Conservation (phyloP, 805 yeast species). For the Saturnispora zaruensis region DNA sequence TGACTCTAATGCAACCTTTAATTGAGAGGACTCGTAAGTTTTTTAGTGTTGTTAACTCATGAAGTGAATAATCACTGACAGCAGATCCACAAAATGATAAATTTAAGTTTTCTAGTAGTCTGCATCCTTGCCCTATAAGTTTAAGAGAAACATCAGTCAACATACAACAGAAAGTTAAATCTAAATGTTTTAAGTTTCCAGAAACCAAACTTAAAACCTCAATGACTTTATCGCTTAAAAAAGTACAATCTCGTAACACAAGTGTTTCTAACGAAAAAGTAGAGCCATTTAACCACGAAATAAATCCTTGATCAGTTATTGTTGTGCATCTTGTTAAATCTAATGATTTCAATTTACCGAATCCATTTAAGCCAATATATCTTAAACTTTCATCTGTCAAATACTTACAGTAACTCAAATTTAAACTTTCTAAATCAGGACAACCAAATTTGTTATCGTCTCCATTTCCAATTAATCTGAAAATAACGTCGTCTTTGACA, state of each 20-base stretch:
- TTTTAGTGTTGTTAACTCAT: slow-evolving; percentile 49
- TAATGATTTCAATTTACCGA: slow-evolving; percentile 39
- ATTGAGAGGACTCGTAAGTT: slow-evolving; percentile 41
- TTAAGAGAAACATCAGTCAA: slow-evolving; percentile 62
- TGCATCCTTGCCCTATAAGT: slow-evolving; percentile 59
- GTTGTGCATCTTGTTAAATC: slow-evolving; percentile 70
- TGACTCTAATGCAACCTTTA: slow-evolving; percentile 68
- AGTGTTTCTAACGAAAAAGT: slow-evolving; percentile 47
- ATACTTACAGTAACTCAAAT: slow-evolving; percentile 68
- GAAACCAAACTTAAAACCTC: slow-evolving; percentile 55
- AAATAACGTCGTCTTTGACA: slow-evolving; percentile 63
- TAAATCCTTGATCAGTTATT: slow-evolving; percentile 66
- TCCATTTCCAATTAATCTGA: slow-evolving; percentile 55
- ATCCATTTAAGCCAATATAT: slow-evolving; percentile 52
- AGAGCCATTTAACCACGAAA: slow-evolving; percentile 50
- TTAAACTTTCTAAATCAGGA: slow-evolving; percentile 42
- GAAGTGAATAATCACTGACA: slow-evolving; percentile 61
- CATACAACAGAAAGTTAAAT: slow-evolving; percentile 69
- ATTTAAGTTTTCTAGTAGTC: slow-evolving; percentile 42
- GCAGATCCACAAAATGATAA: slow-evolving; percentile 74
- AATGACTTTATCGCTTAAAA: slow-evolving; percentile 57
- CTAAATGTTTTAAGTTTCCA: slow-evolving; percentile 45
- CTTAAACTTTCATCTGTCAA: slow-evolving; percentile 61
- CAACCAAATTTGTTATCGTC: slow-evolving; percentile 40
- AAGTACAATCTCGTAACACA: slow-evolving; percentile 64